These are phyloP conservation scores for Fusarium sp. DNA, from an alignment of 2,329 filamentous ascomycete genomes.

Conservation along the genomic window DNA sequence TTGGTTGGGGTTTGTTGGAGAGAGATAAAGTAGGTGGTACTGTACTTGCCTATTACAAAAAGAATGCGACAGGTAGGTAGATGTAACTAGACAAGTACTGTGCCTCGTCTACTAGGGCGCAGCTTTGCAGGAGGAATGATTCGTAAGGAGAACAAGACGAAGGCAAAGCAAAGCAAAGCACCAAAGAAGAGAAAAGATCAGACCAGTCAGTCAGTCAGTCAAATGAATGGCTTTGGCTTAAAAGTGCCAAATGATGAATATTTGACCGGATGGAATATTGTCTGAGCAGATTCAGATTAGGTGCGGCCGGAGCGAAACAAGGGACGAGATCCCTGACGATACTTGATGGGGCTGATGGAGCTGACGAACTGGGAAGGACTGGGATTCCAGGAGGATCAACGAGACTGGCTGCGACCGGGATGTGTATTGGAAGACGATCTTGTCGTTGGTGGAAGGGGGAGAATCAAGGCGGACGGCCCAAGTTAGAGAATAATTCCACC, in stretches of 20 bases:
- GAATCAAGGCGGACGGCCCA: conserved; percentile 32
- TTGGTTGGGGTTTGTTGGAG: neutral
- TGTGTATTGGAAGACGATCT: conserved; percentile 14
- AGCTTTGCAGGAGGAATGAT: conserved; percentile 9
- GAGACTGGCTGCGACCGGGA: conserved; percentile 38
- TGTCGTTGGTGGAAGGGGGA: conserved; percentile 48
- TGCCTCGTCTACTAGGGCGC: conserved; percentile 21
- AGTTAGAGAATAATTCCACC: conserved; percentile 48
- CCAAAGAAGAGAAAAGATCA: neutral
- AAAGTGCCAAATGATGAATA: conserved; percentile 46
- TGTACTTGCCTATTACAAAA: conserved; percentile 6
- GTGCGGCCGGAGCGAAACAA: conserved; percentile 41
- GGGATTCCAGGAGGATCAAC: conserved; percentile 32
- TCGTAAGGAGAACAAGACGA: conserved; percentile 8
- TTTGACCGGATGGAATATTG: conserved; percentile 45
- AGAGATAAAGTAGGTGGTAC: conserved; percentile 6
- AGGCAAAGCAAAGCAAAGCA: conserved; percentile 28
- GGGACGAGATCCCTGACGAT: conserved; percentile 44
- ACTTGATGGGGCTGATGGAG: conserved; percentile 38
- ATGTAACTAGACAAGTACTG: neutral
- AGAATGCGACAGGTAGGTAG: neutral
- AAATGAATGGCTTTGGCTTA: neutral
- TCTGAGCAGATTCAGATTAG: conserved; percentile 44
- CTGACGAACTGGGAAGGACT: conserved; percentile 27
- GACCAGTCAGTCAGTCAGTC: neutral